Conservation (phyloP, 768 basidiomycete species). For the Tylopilus vinaceipallidus region DNA sequence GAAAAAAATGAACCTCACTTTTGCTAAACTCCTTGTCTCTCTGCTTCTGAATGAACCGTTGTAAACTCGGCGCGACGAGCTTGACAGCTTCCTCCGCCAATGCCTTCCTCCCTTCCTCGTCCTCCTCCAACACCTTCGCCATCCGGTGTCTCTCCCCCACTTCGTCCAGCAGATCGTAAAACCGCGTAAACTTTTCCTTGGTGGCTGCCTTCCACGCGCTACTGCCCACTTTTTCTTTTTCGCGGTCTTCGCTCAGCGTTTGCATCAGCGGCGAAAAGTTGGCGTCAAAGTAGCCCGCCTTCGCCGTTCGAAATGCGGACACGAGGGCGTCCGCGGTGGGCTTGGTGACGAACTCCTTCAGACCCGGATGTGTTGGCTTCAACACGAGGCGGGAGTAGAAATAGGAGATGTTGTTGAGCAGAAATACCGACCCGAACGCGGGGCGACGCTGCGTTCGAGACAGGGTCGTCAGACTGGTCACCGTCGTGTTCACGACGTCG, state of each 20-base stretch:
- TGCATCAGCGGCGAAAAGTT: constrained; percentile 81
- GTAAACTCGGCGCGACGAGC: constrained; percentile 71
- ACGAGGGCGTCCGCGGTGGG: constrained; percentile 61
- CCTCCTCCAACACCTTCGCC: constrained; percentile 69
- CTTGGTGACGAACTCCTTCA: constrained; percentile 55
- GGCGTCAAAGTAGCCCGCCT: constrained; percentile 80
- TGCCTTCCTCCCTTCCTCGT: constrained; percentile 53
- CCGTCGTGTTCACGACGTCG: constrained; percentile 68
- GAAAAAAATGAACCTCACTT: constrained; percentile 45
- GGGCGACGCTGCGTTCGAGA: constrained; percentile 60
- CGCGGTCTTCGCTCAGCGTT: constrained; percentile 46
- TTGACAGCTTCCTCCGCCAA: constrained; percentile 74
- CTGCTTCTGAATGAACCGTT: constrained; percentile 72
- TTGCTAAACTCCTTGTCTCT: constrained; percentile 83
- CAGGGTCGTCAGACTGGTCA: constrained; percentile 60
- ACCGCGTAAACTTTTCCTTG: constrained; percentile 81
- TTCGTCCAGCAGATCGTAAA: constrained; percentile 80
- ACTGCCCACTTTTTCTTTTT: constrained; percentile 45
- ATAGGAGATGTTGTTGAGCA: constrained; percentile 78
- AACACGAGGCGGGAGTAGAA: constrained; percentile 58
- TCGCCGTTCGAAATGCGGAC: constrained; percentile 74
- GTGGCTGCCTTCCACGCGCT: constrained; percentile 50
- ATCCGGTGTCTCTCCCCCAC: constrained; percentile 72
- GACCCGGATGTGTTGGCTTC: constrained; percentile 44
- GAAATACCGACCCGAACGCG: constrained; percentile 70